Evolutionary conservation across 2,329 filamentous ascomycete genomes (phyloP), one percentile per base, ranked within the genome.

Genomic region (Falciphora oryzae): DNA sequence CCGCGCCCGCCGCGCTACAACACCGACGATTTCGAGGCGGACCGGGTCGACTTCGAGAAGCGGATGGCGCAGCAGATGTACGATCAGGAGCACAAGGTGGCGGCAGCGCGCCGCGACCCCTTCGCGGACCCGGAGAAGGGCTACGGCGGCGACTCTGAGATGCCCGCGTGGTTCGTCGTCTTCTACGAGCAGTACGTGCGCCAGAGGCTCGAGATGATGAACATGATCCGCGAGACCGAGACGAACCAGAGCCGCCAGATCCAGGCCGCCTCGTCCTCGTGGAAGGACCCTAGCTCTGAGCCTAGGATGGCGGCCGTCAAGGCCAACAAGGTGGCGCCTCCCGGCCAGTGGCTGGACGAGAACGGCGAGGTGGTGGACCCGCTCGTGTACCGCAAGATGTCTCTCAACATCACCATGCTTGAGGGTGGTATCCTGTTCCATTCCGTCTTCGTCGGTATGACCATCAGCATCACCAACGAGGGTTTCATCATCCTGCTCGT

Each of bases 351-450:
- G 44, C 74, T 77, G 57, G 81, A 83, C 61, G 76, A 77, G 57
- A 79, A 83, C 64, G 78, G 78, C 16, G 74, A 79, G 65, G 67
- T 71, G 0, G 77, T 83, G 18, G 79, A 82, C 67, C 78, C 79
- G 6, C 65, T 73, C 11, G 75, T 81, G 8, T 81, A 84, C 74
- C 83, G 85, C 71, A 89, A 86, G 70, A 84, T 88, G 73, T 83
- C 89, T 3, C 80, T 91, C 70, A 90, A 93, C 75, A 91, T 91
- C 68, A 84, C 90, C 5, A 81, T 93, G 3, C 82, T 93, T 6
- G 90, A 93, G 74, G 88, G 89, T 65, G 90, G 90, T 66, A 93
- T 93, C 68, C 80, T 93, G 14, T 93, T 93, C 73, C 90, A 93
- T 76, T 90, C 87, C 66, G 83, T 93, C 66, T 91, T 91, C 73